Conservation (phyloP, 441 rosid species). For the Capsella rubella region DNA sequence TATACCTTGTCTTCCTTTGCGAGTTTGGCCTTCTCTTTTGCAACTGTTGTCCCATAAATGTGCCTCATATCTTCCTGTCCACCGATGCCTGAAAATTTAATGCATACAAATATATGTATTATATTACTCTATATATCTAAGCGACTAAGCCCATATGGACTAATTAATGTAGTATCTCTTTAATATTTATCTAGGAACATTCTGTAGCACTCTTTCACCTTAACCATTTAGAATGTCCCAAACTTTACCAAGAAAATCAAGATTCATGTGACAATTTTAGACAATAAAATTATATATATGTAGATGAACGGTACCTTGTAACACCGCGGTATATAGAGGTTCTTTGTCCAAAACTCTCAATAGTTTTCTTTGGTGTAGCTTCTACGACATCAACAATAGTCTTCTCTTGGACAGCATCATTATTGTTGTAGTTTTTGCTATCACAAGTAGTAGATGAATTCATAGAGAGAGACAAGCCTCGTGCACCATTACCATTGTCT, state of each 20-base stretch:
- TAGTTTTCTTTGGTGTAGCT: constrained; percentile 55
- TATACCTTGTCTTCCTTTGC: constrained; percentile 81
- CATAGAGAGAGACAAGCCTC: constrained; percentile 76
- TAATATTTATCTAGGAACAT: constrained; percentile 28
- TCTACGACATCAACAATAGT: constrained; percentile 45
- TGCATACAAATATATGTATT: background rate
- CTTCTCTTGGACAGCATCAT: constrained; percentile 51
- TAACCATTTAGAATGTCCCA: constrained; percentile 25
- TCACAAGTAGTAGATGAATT: constrained; percentile 54
- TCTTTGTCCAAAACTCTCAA: constrained; percentile 74
- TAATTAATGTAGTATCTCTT: background rate
- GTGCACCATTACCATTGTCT: constrained; percentile 46
- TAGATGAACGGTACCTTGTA: constrained; percentile 51
- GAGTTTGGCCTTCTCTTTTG: constrained; percentile 79
- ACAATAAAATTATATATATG: background rate
- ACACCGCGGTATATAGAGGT: constrained; percentile 80
- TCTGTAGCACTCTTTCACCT: constrained; percentile 1
- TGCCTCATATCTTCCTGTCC: constrained; percentile 85
- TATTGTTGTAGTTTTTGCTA: constrained; percentile 43
- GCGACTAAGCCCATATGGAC: background rate
- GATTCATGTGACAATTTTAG: background rate
- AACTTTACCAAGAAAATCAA: background rate
- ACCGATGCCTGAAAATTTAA: constrained; percentile 63
- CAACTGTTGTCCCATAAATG: constrained; percentile 84
- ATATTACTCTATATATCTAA: background rate